Evolutionary conservation across 208 protist species (phyloP), one percentile per base, ranked within the genome.

Genomic region (Trypanosoma conorhini): DNA sequence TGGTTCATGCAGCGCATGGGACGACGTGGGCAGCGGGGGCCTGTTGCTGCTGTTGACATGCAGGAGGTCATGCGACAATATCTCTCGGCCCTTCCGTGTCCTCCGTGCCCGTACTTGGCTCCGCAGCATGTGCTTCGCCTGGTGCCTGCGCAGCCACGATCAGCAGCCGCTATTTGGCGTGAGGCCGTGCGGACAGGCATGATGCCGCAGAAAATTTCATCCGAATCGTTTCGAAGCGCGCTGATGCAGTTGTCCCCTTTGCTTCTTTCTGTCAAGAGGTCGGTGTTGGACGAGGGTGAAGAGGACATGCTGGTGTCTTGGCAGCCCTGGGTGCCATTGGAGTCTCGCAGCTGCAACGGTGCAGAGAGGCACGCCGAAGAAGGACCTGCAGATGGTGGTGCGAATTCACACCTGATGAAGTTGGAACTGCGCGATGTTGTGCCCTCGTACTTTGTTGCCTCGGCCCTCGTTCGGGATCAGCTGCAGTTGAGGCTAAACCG

Each of bases 391-490:
- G 46, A 10, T 50, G 17, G 28, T 57, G 33, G 26, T 15, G n/a
- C 55, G 22, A 24, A 50, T 17, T 4, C 8, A 42, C 22, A 44
- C 31, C 1, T 54, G 28, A 21, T 63, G 24, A 22, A 62, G 1
- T 9, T 15, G 13, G 61, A 74, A 28, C 55, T 74, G 8, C 63
- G 26, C 65, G 13, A 59, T 44, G 46, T 76, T 50, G 56, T 76
- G 38, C 62, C 62, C 28, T 64, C 40, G 10, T 76, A 76, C 57
- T 76, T 76, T 57, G 71, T 76, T 8, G n/a, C 71, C 13, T 54
- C 54, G 13, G 10, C 22, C 38, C 62, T 76, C 33, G 56, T 69
- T 33, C 51, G 48, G 10, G 63, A 64, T 21, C 56, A 64, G 22
- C 28, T 70, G 22, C 42, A 28, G 31, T 51, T 52, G 0, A 35